Percentiles rank a stretch among this genome's conserved stretches.
Conservation (phyloP, 2,329 filamentous ascomycete species). For the Beauveria caledonica region DNA sequence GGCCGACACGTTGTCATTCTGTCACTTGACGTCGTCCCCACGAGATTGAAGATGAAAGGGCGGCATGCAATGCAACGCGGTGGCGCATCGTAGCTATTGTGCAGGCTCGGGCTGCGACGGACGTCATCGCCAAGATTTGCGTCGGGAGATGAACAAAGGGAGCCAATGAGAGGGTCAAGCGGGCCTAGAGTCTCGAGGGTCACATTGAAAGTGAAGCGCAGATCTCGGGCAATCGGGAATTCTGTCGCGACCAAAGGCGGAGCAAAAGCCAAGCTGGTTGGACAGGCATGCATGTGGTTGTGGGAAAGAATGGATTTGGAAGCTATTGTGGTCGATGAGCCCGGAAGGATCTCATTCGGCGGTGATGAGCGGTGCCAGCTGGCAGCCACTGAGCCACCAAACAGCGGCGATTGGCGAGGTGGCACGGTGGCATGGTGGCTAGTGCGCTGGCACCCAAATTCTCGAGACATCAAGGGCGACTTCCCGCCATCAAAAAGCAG, state of each 20-base stretch:
- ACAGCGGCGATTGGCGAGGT: too few relatives aligned
- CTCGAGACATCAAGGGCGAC: neutral
- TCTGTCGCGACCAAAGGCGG: too few relatives aligned
- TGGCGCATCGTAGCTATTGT: neutral
- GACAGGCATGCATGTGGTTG: neutral
- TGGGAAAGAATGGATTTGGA: too few relatives aligned
- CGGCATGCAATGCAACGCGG: neutral
- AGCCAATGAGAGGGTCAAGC: too few relatives aligned
- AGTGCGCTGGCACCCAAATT: too few relatives aligned
- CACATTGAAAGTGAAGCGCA: too few relatives aligned
- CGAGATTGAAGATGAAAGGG: neutral
- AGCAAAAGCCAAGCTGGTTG: neutral
- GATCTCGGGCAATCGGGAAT: too few relatives aligned
- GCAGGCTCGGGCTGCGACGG: neutral
- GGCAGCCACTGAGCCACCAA: neutral
- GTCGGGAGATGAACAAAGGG: neutral
- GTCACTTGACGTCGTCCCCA: neutral
- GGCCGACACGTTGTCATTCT: too few relatives aligned
- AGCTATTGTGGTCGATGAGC: too few relatives aligned
- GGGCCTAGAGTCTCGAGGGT: too few relatives aligned
- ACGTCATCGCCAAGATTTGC: neutral
- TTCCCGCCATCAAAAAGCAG: neutral
- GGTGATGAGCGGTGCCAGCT: neutral
- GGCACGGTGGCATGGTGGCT: too few relatives aligned
- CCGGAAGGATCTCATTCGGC: neutral